phyloP scores from a whole-genome alignment of 2,329 filamentous ascomycete genomes.

The Alternaria solani region DNA sequence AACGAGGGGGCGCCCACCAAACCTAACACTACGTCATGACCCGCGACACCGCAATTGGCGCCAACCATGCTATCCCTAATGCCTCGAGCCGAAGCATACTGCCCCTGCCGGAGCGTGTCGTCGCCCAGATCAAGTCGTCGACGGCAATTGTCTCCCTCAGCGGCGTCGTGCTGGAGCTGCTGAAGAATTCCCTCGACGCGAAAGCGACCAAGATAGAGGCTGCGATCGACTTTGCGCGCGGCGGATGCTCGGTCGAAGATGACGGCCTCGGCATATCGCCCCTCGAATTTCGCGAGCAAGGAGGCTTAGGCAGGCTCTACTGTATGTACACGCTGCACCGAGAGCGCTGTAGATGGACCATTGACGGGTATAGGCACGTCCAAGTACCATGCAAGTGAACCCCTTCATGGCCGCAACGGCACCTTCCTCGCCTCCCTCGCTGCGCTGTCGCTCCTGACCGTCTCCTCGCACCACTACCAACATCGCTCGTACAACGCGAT shows the following conservation, averaged over 20 bases:
- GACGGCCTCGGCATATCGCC: conserved; percentile 80
- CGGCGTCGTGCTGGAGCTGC: conserved; percentile 72
- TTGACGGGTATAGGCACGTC: conserved; percentile 72
- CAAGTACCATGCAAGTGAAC: conserved; percentile 61
- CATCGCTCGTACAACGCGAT: conserved; percentile 71
- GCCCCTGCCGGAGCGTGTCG: conserved; percentile 73
- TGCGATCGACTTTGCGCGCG: conserved; percentile 76
- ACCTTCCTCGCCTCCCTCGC: conserved; percentile 80
- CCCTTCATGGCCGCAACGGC: conserved; percentile 72
- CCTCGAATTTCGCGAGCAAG: conserved; percentile 72
- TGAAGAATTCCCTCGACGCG: conserved; percentile 88
- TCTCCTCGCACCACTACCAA: conserved; percentile 74
- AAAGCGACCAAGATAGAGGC: conserved; percentile 72
- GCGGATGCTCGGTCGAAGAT: conserved; percentile 82
- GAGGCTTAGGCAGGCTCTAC: conserved; percentile 76
- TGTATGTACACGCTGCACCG: conserved; percentile 58
- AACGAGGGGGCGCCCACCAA: conserved; percentile 9
- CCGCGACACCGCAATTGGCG: conserved; percentile 2
- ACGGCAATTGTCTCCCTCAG: conserved; percentile 78
- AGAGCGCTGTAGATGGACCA: conserved; percentile 2
- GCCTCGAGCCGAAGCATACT: conserved; percentile 59
- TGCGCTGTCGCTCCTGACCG: conserved; percentile 75
- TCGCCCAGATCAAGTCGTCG: conserved; percentile 85
- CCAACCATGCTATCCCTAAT: conserved; percentile 2
- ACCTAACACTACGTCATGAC: conserved; percentile 24